Evolutionary conservation across 108 stramenopile species (phyloP), one percentile per base, ranked within the genome.

Genomic region (Conticribra weissflogii): DNA sequence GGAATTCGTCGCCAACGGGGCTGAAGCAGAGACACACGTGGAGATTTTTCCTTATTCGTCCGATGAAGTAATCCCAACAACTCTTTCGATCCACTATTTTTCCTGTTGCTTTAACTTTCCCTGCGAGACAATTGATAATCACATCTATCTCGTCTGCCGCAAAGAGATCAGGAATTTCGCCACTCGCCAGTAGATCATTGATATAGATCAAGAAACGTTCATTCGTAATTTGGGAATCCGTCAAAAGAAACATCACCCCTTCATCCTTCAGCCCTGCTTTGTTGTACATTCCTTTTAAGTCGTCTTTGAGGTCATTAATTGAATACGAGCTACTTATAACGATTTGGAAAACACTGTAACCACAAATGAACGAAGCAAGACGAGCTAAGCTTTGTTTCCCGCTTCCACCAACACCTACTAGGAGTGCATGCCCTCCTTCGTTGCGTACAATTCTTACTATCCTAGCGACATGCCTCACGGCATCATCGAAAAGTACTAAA

Each of bases 351-450:
- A 89, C 79, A 1, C 46, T 44, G 65, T 81, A 90, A 0, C 68
- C 81, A 51, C 90, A 90, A 54, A 94, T 85, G 45, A 86, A 86
- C 23, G 93, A 86, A 5, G 93, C 82, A 5, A 94, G 81, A n/a
- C 81, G 73, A 3, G 85, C 62, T 30, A 92, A 68, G 8, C 74
- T 77, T 68, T 92, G 91, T 63, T 89, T 89, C 23, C 91, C 91
- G 17, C 79, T 81, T 30, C 91, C 91, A n/a, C 91, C 91, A 15
- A 92, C 91, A 30, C 91, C 91, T 3, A 92, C 85, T 14, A 92
- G 72, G 49, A 92, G 63, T 12, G 88, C 91, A 60, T 89, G 85
- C 24, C 88, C 91, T 30, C 86, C 86, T 22, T 85, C 81, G 59
- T 80, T 83, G 19, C 69, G 56, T 19, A 92, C 31, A 32, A 92